Evolutionary conservation across 768 basidiomycete genomes (phyloP).

Genomic region (Tylopilus plumbeoviolaceoides): DNA sequence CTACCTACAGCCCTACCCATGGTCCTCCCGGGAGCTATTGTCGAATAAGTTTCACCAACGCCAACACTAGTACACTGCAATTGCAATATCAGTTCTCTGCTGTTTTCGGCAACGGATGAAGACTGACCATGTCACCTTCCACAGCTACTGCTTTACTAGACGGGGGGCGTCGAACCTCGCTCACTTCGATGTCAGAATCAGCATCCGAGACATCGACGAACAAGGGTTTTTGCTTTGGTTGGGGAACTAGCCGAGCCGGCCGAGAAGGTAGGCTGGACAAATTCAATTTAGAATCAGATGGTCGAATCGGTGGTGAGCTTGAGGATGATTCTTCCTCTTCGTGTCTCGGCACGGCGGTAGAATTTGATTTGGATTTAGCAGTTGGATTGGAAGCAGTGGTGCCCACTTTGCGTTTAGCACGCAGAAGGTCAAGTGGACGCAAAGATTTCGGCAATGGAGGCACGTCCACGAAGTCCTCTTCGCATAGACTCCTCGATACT

Average conservation of each 20-base stretch:
- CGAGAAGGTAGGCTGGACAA: not conserved
- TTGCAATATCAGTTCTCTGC: not conserved
- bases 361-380: not conserved
- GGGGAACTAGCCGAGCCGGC: not conserved
- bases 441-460: constrained; percentile 11
- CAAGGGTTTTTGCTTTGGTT: constrained; percentile 10
- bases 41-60: not conserved
- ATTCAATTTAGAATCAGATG: not conserved
- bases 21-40: not conserved
- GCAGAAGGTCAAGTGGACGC: constrained; percentile 28
- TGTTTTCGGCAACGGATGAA: not conserved
- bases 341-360: not conserved
- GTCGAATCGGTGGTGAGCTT: not conserved
- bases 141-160: not conserved
- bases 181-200: constrained; percentile 20
- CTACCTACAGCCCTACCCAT: not conserved
- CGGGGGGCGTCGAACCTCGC: constrained; percentile 2
- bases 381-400: not conserved
- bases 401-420: constrained; percentile 7
- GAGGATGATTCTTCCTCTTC: constrained; percentile 14
- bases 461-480: constrained; percentile 8
- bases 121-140: constrained; percentile 9
- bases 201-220: constrained; percentile 25
- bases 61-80: constrained; percentile 8
- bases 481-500: not conserved